Evolutionary conservation across 768 basidiomycete genomes (phyloP).

Genomic region (Hypsizygus marmoreus): DNA sequence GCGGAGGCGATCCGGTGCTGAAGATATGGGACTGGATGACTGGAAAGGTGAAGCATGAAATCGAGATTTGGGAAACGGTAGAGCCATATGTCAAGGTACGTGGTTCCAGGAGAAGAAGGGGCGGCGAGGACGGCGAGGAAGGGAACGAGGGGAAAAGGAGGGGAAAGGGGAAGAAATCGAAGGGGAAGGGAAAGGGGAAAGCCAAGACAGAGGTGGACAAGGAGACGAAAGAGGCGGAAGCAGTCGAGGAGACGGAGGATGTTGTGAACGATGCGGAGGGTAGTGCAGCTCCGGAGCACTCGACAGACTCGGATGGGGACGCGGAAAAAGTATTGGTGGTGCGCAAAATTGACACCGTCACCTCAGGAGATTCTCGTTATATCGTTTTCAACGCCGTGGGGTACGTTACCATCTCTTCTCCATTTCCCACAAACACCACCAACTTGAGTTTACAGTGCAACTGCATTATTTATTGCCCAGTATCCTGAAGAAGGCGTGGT

Average conservation of each 20-base stretch:
- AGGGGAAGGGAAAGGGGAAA: slow-evolving; percentile 26
- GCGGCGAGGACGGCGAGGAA: slow-evolving; percentile 34
- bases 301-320: slow-evolving; percentile 10
- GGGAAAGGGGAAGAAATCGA: slow-evolving; percentile 24
- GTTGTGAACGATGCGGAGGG: slow-evolving; percentile 1
- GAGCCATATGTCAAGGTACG: slow-evolving; percentile 50
- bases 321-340: slow-evolving; percentile 55
- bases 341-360: slow-evolving; percentile 52
- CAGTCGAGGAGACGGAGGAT: slow-evolving; percentile 8
- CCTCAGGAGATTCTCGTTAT: slow-evolving; percentile 34
- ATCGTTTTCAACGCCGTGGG: slow-evolving; percentile 74
- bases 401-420: slow-evolving; percentile 40
- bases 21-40: slow-evolving; percentile 82
- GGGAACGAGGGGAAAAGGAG: slow-evolving; percentile 19
- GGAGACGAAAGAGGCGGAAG: slow-evolving; percentile 10
- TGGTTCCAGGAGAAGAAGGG: slow-evolving; percentile 35
- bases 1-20: slow-evolving; percentile 80
- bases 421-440: background rate
- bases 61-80: slow-evolving; percentile 51
- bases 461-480: slow-evolving; percentile 60
- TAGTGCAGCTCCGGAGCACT: background rate
- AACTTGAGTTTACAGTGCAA: slow-evolving; percentile 44
- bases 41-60: slow-evolving; percentile 53
- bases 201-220: slow-evolving; percentile 13
- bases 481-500: slow-evolving; percentile 23